Percentiles rank a stretch among this genome's conserved stretches.
These are phyloP conservation scores for Mantamonas sphyraenae DNA, from an alignment of 78 protist genomes.

Conservation along the genomic window DNA sequence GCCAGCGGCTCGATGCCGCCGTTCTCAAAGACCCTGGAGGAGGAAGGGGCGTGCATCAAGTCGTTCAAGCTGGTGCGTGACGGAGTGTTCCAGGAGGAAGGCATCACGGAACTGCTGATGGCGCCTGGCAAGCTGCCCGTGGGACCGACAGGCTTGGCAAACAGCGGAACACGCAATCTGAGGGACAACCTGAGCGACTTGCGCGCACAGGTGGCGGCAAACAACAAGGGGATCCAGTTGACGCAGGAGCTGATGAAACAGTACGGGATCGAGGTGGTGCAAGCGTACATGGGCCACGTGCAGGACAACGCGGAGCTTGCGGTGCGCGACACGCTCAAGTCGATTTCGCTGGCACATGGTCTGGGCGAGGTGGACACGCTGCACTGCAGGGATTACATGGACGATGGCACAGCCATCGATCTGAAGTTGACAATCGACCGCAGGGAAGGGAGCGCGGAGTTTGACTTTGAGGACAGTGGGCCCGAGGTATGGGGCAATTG, in stretches of 20 bases:
- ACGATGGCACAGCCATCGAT: slow-evolving; percentile 81
- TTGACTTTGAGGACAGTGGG: slow-evolving; percentile 81
- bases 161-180: slow-evolving; percentile 42
- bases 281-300: slow-evolving; percentile 82
- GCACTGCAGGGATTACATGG: slow-evolving; percentile 69
- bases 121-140: slow-evolving; percentile 8
- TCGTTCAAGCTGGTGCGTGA: slow-evolving; percentile 56
- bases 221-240: slow-evolving; percentile 66
- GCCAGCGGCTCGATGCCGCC: slow-evolving; percentile 96
- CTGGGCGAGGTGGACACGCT: slow-evolving; percentile 32
- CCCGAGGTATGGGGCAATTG: slow-evolving; percentile 68
- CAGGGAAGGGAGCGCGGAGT: slow-evolving; percentile 33
- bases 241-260: slow-evolving; percentile 53
- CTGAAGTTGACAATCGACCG: slow-evolving; percentile 57
- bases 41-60: slow-evolving; percentile 83
- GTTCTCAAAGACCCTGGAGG: slow-evolving; percentile 45
- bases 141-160: background rate
- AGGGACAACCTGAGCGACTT: slow-evolving; percentile 72
- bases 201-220: slow-evolving; percentile 85
- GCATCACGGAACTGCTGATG: slow-evolving; percentile 21
- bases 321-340: slow-evolving; percentile 28
- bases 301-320: slow-evolving; percentile 80
- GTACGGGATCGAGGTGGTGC: slow-evolving; percentile 61
- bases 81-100: slow-evolving; percentile 52
- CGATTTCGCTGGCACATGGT: slow-evolving; percentile 9